Evolutionary conservation across 1,284 basidiomycete genomes (phyloP).

Genomic region (Microbotryum saponariae): DNA sequence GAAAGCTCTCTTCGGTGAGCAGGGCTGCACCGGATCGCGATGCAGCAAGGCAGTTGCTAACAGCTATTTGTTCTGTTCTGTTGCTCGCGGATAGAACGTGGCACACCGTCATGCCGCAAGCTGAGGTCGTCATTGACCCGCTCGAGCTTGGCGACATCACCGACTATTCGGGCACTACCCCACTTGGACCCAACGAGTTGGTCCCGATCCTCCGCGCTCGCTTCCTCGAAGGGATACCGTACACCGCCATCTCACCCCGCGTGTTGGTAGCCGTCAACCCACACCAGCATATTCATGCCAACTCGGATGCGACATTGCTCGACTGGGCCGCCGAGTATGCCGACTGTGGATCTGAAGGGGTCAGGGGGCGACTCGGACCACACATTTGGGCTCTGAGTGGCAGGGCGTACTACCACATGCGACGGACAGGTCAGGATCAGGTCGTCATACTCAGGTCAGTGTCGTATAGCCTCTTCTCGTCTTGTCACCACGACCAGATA

Average conservation of each 20-base stretch:
- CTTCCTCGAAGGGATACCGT: conserved; percentile 21
- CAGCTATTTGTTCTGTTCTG: too few species aligned
- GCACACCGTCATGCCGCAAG: neutral
- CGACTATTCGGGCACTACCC: conserved; percentile 11
- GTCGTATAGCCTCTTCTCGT: neutral
- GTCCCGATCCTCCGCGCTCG: conserved; percentile 25
- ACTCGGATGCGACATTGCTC: conserved; percentile 69
- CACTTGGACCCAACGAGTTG: conserved; percentile 26
- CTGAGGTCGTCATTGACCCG: conserved; percentile 26
- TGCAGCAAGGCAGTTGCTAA: too few species aligned
- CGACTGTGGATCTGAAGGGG: conserved; percentile 50
- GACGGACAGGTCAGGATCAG: conserved; percentile 86
- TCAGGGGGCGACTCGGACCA: conserved; percentile 51
- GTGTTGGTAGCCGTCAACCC: conserved; percentile 74
- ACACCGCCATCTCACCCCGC: conserved; percentile 29
- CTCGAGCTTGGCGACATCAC: conserved; percentile 21
- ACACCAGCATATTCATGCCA: conserved; percentile 71
- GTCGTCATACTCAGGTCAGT: conserved; percentile 72
- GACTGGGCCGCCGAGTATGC: conserved; percentile 73
- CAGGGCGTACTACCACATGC: conserved; percentile 94
- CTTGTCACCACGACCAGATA: too few species aligned
- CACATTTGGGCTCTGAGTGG: conserved; percentile 85
- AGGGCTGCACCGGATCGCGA: too few species aligned
- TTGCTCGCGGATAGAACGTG: too few species aligned
- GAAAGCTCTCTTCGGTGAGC: too few species aligned